These are phyloP conservation scores for Umbilicus rupestris DNA, from an alignment of 164 flowering plant species.

Conservation along the genomic window DNA sequence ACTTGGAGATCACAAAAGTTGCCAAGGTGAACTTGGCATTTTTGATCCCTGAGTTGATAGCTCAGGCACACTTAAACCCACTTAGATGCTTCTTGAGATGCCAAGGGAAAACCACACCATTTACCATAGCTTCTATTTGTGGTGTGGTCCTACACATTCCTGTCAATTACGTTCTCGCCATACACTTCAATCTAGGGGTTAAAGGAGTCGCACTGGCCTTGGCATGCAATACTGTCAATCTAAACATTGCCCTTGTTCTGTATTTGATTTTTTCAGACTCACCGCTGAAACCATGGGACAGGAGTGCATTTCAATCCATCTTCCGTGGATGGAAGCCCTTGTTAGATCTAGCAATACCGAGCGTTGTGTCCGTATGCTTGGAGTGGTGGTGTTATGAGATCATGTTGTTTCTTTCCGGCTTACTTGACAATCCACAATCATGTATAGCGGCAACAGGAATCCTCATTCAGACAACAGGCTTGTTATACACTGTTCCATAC, in stretches of 20 bases:
- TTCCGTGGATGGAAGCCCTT: slow-evolving; percentile 28
- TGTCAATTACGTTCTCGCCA: slow-evolving; percentile 33
- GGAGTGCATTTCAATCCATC: slow-evolving; percentile 21
- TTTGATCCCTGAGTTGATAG: slow-evolving; percentile 44
- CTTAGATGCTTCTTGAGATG: slow-evolving; percentile 39
- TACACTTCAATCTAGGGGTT: slow-evolving; percentile 26
- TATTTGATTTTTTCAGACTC: slow-evolving; percentile 23
- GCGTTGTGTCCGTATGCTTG: slow-evolving; percentile 55
- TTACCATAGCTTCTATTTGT: slow-evolving; percentile 25
- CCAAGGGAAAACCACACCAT: slow-evolving; percentile 45
- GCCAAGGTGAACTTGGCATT: slow-evolving; percentile 37
- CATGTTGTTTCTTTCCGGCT: slow-evolving; percentile 49
- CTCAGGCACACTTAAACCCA: slow-evolving; percentile 42
- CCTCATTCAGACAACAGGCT: slow-evolving; percentile 48
- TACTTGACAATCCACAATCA: slow-evolving; percentile 24
- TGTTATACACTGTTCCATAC: slow-evolving; percentile 46
- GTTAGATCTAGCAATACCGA: slow-evolving; percentile 39
- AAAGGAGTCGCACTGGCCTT: slow-evolving; percentile 39
- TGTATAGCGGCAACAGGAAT: slow-evolving; percentile 52
- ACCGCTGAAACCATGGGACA: slow-evolving; percentile 26
- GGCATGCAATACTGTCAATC: slow-evolving; percentile 22
- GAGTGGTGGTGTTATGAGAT: slow-evolving; percentile 90
- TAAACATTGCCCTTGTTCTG: slow-evolving; percentile 17
- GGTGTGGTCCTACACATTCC: slow-evolving; percentile 41
- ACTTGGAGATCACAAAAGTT: slow-evolving; percentile 31